phyloP scores from a whole-genome alignment of 2,329 filamentous ascomycete species.

The Nakataea oryzae region DNA sequence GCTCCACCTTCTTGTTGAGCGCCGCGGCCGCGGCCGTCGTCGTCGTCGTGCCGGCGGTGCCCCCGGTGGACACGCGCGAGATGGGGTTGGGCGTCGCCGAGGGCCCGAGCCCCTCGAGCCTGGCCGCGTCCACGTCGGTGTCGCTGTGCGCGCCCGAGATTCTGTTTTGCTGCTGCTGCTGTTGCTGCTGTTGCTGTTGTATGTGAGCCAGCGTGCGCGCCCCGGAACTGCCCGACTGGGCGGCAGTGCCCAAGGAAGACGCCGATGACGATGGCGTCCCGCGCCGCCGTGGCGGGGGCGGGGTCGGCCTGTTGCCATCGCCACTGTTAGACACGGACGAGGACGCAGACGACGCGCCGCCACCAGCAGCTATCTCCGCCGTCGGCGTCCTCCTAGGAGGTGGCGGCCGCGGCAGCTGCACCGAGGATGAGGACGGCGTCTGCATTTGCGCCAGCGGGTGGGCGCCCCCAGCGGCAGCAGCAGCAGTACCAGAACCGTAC shows the following conservation, averaged over 20 bases:
- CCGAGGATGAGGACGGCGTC: slow-evolving; percentile 24
- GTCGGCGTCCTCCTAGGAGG: slow-evolving; percentile 1
- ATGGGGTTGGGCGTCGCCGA: background rate
- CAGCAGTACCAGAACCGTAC: too few species aligned
- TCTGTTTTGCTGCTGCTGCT: background rate
- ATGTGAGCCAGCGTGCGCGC: background rate
- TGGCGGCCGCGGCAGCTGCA: slow-evolving; percentile 5
- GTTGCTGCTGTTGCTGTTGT: slow-evolving; percentile 8
- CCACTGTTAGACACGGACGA: slow-evolving; percentile 4
- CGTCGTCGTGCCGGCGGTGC: background rate
- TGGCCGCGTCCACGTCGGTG: background rate
- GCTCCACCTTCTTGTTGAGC: slow-evolving; percentile 57
- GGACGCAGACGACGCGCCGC: slow-evolving; percentile 5
- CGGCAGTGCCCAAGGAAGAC: background rate
- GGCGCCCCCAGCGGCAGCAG: slow-evolving; percentile 6
- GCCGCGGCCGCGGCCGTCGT: background rate
- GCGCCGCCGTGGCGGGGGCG: slow-evolving; percentile 20
- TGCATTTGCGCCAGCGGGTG: slow-evolving; percentile 31
- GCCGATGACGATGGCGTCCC: slow-evolving; percentile 7
- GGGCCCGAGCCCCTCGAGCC: background rate
- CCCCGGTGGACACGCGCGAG: slow-evolving; percentile 1
- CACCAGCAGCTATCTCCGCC: background rate
- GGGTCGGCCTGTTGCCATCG: slow-evolving; percentile 7
- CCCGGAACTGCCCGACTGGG: background rate
- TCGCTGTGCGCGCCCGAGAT: background rate